Evolutionary conservation across 257 asterid species (phyloP).

Genomic region (Thymus quinquecostatus): DNA sequence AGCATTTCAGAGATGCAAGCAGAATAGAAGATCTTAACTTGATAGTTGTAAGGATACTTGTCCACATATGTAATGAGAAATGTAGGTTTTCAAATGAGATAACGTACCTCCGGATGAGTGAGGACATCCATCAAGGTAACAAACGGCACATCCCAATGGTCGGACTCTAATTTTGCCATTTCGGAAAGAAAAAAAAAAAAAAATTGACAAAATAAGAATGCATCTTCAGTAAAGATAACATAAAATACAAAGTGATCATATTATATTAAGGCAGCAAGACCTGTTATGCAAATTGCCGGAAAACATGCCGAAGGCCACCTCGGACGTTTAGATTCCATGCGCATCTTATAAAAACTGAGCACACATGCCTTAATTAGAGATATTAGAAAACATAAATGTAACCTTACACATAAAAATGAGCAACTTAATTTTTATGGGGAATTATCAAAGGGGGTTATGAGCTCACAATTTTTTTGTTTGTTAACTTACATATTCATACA

Average conservation of each 20-base stretch:
- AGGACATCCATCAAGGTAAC: slow-evolving; percentile 80
- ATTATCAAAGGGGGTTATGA: slow-evolving; percentile 1
- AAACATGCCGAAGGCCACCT: slow-evolving; percentile 68
- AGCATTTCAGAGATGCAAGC: not conserved
- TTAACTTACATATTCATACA: not conserved
- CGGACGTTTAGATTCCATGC: slow-evolving; percentile 44
- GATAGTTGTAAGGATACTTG: not conserved
- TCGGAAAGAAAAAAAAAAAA: too few species aligned
- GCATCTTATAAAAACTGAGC: slow-evolving; percentile 56
- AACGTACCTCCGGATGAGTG: slow-evolving; percentile 62
- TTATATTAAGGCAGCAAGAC: slow-evolving; percentile 41
- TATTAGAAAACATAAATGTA: not conserved
- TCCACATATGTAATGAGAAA: not conserved
- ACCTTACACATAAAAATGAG: not conserved
- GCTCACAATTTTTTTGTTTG: not conserved
- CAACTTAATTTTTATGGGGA: not conserved
- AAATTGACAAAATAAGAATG: not conserved
- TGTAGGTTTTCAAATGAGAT: not conserved
- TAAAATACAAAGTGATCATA: slow-evolving; percentile 29
- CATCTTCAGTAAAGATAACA: slow-evolving; percentile 15
- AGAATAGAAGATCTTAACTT: not conserved
- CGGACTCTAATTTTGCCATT: slow-evolving; percentile 48
- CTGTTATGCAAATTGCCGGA: slow-evolving; percentile 61
- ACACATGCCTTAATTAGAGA: slow-evolving; percentile 1
- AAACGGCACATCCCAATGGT: slow-evolving; percentile 52